A percentile compares a stretch with the other conserved stretches of the same genome.
phyloP scores from a whole-genome alignment of 345 rosid species.

The Camelina hispida region DNA sequence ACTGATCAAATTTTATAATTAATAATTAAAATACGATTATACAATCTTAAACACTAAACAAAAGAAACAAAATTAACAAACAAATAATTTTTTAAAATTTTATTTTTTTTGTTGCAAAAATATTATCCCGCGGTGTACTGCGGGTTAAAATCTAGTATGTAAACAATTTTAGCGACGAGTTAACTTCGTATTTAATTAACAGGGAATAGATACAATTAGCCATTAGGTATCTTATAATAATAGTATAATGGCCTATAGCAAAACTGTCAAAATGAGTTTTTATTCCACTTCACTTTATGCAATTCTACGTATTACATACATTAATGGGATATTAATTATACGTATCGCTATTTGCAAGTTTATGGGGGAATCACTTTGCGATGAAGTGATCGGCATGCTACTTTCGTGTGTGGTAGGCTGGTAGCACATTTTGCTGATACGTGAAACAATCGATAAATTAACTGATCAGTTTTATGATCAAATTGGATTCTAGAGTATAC shows the following conservation, averaged over 20 bases:
- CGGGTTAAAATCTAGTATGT: no score
- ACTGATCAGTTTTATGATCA: not conserved
- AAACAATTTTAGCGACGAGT: slow-evolving; percentile 6
- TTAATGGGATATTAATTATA: not conserved
- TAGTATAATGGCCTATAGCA: not conserved
- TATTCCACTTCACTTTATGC: slow-evolving; percentile 36
- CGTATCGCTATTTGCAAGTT: slow-evolving; percentile 19
- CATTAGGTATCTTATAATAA: not conserved
- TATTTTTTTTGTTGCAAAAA: no score
- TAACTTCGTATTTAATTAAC: not conserved
- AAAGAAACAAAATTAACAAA: no score
- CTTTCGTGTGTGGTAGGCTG: slow-evolving; percentile 25
- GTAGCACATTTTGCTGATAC: slow-evolving; percentile 23
- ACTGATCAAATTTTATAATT: no score
- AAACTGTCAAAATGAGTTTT: slow-evolving; percentile 8
- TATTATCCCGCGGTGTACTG: no score
- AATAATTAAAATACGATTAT: no score
- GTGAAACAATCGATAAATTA: not conserved
- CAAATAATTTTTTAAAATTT: no score
- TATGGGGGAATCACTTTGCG: slow-evolving; percentile 26
- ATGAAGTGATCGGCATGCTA: slow-evolving; percentile 36
- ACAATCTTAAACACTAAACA: no score
- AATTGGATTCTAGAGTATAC: not conserved
- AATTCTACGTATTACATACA: slow-evolving; percentile 25
- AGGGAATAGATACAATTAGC: not conserved